A percentile compares a stretch with the other conserved stretches of the same genome.
These are phyloP conservation scores for Capsicum rhomboideum DNA, from an alignment of 257 asterid genomes.

Conservation along the genomic window DNA sequence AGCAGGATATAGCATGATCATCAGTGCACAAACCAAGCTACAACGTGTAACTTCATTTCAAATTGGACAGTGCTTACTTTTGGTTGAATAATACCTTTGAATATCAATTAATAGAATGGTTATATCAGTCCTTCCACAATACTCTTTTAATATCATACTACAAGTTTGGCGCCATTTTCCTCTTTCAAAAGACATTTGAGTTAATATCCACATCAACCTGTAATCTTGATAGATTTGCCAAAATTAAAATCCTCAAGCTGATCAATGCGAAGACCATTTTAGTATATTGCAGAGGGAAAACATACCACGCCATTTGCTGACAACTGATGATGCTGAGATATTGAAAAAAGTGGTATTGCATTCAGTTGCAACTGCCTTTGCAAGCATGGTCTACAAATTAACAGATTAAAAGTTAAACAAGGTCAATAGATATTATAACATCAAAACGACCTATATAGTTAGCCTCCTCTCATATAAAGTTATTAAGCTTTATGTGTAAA, in stretches of 20 bases:
- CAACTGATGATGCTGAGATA: constrained; percentile 97
- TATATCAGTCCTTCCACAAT: neutral
- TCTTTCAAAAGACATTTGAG: neutral
- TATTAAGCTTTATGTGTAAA: neutral
- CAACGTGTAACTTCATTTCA: neutral
- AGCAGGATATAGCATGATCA: neutral
- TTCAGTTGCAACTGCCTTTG: constrained; percentile 99
- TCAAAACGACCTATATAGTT: neutral
- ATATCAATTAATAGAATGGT: neutral
- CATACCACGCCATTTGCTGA: constrained; percentile 99
- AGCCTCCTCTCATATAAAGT: neutral
- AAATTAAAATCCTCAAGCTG: neutral
- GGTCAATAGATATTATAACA: neutral
- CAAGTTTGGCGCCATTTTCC: neutral
- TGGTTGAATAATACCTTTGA: neutral
- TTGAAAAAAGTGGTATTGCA: constrained; percentile 98
- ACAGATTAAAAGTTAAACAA: neutral
- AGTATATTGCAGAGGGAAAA: neutral
- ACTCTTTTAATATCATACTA: neutral
- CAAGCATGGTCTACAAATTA: constrained; percentile 86
- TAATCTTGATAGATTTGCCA: neutral
- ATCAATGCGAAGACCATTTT: neutral
- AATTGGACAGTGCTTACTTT: neutral
- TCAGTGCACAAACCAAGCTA: neutral
- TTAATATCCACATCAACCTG: neutral